Conservation (phyloP, 352 stramenopile species). For the Phytophthora tubulina region DNA sequence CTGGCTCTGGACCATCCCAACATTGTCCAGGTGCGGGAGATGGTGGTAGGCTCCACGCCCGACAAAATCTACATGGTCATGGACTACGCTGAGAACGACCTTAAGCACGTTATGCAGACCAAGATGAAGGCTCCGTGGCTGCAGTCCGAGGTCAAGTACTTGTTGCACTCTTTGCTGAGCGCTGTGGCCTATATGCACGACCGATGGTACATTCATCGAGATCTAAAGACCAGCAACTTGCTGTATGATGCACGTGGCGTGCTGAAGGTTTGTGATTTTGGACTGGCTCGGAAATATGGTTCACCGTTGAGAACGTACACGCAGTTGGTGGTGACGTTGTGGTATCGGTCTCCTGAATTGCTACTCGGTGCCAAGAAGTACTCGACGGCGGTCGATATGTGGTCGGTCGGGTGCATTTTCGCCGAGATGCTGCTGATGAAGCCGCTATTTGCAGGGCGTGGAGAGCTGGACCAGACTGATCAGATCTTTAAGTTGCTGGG, state of each 20-base stretch:
- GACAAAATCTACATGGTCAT: slow-evolving; percentile 94
- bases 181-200: slow-evolving; percentile 93
- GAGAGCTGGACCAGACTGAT: slow-evolving; percentile 97
- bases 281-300: slow-evolving; percentile 84
- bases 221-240: slow-evolving; percentile 99
- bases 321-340: slow-evolving; percentile 95
- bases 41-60: slow-evolving; percentile 89
- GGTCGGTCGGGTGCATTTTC: slow-evolving; percentile 97
- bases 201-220: slow-evolving; percentile 94
- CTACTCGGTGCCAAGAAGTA: slow-evolving; percentile 94
- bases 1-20: slow-evolving; percentile 87
- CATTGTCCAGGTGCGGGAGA: slow-evolving; percentile 88
- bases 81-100: slow-evolving; percentile 91
- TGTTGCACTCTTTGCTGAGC: slow-evolving; percentile 93
- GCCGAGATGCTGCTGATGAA: slow-evolving; percentile 95
- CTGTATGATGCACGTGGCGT: slow-evolving; percentile 91
- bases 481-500: slow-evolving; percentile 97
- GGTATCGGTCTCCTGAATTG: slow-evolving; percentile 96
- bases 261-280: slow-evolving; percentile 91
- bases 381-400: slow-evolving; percentile 97
- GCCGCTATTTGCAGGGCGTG: slow-evolving; percentile 93
- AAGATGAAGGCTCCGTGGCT: slow-evolving; percentile 88
- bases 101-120: slow-evolving; percentile 87
- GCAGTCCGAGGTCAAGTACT: slow-evolving; percentile 94
- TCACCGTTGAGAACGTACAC: slow-evolving; percentile 87